phyloP scores from a whole-genome alignment of 106 monocot genomes.

The Platanthera zijinensis region DNA sequence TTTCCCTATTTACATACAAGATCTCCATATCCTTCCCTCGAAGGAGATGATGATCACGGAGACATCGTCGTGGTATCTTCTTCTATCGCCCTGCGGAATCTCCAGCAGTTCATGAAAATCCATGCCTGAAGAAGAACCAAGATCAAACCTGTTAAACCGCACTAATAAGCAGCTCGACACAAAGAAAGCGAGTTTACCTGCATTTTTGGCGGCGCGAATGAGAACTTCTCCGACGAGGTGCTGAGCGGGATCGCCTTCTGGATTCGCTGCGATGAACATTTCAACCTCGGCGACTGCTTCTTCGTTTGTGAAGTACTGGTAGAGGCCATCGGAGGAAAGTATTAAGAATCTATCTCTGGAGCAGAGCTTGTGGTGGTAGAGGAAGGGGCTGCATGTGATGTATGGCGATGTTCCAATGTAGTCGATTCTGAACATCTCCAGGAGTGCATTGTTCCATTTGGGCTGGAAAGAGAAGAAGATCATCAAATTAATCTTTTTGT shows the following conservation, averaged over 20 bases:
- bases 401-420: slow-evolving; percentile 80
- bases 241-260: slow-evolving; percentile 63
- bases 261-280: slow-evolving; percentile 53
- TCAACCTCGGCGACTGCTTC: slow-evolving; percentile 69
- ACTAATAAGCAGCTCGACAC: too few species aligned
- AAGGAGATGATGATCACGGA: slow-evolving; percentile 76
- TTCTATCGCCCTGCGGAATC: slow-evolving; percentile 75
- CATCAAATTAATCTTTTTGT: neutral
- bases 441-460: slow-evolving; percentile 86
- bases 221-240: slow-evolving; percentile 13
- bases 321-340: slow-evolving; percentile 86
- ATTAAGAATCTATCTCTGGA: slow-evolving; percentile 60
- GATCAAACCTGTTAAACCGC: neutral
- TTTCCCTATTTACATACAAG: slow-evolving; percentile 40
- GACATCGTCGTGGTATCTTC: slow-evolving; percentile 81
- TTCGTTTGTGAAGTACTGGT: slow-evolving; percentile 92
- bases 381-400: slow-evolving; percentile 70
- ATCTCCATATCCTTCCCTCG: slow-evolving; percentile 88
- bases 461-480: slow-evolving; percentile 41
- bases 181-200: neutral
- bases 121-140: slow-evolving; percentile 40
- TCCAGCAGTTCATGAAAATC: slow-evolving; percentile 82
- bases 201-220: slow-evolving; percentile 6
- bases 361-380: slow-evolving; percentile 53
- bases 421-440: slow-evolving; percentile 87